Evolutionary conservation across 768 basidiomycete genomes (phyloP), one percentile per base, ranked within the genome.

Genomic region (Bullera alba): DNA sequence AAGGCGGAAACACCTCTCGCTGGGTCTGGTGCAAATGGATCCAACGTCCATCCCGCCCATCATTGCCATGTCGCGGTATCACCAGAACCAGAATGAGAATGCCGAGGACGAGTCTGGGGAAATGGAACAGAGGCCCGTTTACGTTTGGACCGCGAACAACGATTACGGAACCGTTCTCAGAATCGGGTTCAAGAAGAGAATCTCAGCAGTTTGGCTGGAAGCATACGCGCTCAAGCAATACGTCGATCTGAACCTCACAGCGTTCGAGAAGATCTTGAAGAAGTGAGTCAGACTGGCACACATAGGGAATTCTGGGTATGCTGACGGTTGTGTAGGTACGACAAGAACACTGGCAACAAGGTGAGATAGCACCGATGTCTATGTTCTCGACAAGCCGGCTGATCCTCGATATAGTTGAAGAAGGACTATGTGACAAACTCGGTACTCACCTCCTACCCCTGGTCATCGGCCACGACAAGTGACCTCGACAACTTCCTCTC

Each of bases 191-290:
- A 97, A 96, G 75, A 82, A 91, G 36, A 78, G 84, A 56, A 87
- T 97, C 46, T 86, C 88, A 0, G 82, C 77, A 41, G 78, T 90
- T 10, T 95, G 86, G 70, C 81, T 90, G 37, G 77, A 82, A 5
- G 78, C 84, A 39, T 83, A 83, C 14, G 82, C 83, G 25, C 78
- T 97, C 50, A 80, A 79, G 69, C 85, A 88, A 5, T 99, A 89
- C 57, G 82, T 89, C 49, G 89, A 96, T 63, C 75, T 95, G 50
- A 97, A 97, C 70, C 80, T 87, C 68, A 86, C 88, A 0, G 93
- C 91, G 1, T 89, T 96, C 74, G 80, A 88, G 60, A 96, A 96
- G 77, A 91, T 93, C 30, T 70, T 92, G 66, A 96, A 96, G 75
- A 96, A 96, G 85, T 90, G 67, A 50, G 81, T 71, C n/a, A n/a